phyloP scores from a whole-genome alignment of 2,329 filamentous ascomycete genomes.

The Cercospora zeina region DNA sequence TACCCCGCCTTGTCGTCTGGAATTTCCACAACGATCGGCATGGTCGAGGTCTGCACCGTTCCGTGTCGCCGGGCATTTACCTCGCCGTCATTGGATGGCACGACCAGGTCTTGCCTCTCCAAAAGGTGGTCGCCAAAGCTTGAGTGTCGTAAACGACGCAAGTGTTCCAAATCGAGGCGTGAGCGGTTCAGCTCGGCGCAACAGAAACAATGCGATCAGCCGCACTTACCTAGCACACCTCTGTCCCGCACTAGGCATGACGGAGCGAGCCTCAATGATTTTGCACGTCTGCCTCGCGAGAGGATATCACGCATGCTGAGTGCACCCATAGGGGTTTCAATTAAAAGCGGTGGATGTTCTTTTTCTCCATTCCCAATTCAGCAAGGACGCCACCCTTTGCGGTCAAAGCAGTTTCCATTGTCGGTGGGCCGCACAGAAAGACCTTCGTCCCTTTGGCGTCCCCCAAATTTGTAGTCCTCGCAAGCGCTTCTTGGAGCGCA shows the following conservation, averaged over 20 bases:
- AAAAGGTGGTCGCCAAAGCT: neutral
- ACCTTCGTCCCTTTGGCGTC: conserved; percentile 56
- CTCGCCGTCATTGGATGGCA: neutral
- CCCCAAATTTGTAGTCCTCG: conserved; percentile 36
- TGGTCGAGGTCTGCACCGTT: conserved; percentile 7
- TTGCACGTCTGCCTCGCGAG: neutral
- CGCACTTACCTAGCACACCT: neutral
- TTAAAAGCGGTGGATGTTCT: conserved; percentile 60
- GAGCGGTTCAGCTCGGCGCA: neutral
- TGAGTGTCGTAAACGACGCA: neutral
- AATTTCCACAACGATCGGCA: conserved; percentile 14
- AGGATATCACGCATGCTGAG: neutral
- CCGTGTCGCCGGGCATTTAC: conserved; percentile 13
- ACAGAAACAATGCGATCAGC: neutral
- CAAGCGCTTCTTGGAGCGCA: conserved; percentile 55
- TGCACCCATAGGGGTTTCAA: neutral
- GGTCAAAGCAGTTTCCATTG: conserved; percentile 62
- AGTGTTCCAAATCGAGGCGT: neutral
- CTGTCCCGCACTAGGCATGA: neutral
- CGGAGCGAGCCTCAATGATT: neutral
- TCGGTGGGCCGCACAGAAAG: conserved; percentile 68
- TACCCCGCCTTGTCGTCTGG: conserved; percentile 9
- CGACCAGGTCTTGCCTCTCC: neutral
- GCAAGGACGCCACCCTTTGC: conserved; percentile 57
- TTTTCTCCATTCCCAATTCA: conserved; percentile 58